phyloP scores from a whole-genome alignment of 306 rosid genomes.

The Acmispon strigosus region DNA sequence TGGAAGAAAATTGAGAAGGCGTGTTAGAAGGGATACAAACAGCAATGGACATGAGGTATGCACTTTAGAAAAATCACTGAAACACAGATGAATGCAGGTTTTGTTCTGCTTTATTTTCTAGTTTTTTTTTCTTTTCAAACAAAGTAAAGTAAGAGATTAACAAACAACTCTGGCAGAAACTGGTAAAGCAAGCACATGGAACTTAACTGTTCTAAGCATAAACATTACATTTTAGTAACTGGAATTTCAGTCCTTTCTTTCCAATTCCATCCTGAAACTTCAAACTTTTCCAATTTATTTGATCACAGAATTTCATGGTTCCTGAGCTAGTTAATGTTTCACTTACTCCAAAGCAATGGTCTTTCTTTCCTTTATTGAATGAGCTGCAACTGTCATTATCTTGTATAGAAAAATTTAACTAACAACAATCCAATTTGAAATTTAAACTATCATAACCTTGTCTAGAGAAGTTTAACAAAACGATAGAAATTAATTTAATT shows the following conservation, averaged over 20 bases:
- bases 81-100: too few relatives aligned
- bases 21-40: slow-evolving; percentile 72
- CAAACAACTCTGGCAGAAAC: not conserved
- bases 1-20: slow-evolving; percentile 66
- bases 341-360: slow-evolving; percentile 24
- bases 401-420: not conserved
- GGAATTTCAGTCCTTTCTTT: slow-evolving; percentile 1
- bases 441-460: not conserved
- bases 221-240: slow-evolving; percentile 1
- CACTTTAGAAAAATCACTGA: not conserved
- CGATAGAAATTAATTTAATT: not conserved
- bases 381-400: slow-evolving; percentile 18
- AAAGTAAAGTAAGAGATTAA: not conserved
- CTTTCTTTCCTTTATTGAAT: not conserved
- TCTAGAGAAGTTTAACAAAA: not conserved
- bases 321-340: slow-evolving; percentile 19
- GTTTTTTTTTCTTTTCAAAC: not conserved
- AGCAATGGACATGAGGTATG: slow-evolving; percentile 95
- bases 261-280: slow-evolving; percentile 5
- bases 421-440: not conserved
- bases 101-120: not conserved
- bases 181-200: not conserved
- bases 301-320: slow-evolving; percentile 34
- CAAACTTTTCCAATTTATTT: slow-evolving; percentile 10
- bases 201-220: not conserved